Percentiles rank a stretch among this genome's conserved stretches.
Evolutionary conservation across 306 rosid species (phyloP).

Genomic region (Cucumis hystrix): DNA sequence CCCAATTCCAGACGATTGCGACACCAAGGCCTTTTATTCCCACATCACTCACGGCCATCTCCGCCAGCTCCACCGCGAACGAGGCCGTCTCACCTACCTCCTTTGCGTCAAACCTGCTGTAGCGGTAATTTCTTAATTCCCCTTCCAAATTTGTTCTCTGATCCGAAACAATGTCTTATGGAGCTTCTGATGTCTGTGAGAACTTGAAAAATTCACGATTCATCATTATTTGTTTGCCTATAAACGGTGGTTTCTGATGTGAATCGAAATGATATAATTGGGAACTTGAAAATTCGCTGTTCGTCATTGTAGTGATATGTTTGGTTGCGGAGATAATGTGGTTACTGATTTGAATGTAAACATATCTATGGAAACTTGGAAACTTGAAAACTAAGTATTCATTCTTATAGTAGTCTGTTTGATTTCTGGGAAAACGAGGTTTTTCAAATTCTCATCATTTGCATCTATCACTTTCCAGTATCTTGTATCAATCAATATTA

Average conservation of each 20-base stretch:
- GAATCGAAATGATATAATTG: not conserved
- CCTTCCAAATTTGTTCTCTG: not conserved
- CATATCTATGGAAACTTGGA: not conserved
- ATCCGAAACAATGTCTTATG: not conserved
- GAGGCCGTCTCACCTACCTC: conserved; percentile 29
- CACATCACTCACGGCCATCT: conserved; percentile 14
- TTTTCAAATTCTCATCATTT: not conserved
- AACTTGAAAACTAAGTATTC: not conserved
- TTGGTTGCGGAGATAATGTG: not conserved
- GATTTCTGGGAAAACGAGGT: not conserved
- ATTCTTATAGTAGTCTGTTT: not conserved
- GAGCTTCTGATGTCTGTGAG: not conserved
- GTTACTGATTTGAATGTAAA: not conserved
- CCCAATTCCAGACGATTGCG: conserved; percentile 14
- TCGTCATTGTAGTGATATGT: not conserved
- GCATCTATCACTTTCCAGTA: not conserved
- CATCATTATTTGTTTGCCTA: not conserved
- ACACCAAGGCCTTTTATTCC: conserved; percentile 16
- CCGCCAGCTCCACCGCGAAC: conserved; percentile 9
- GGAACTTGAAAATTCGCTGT: not conserved
- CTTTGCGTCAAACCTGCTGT: conserved; percentile 22
- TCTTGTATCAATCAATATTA: not conserved
- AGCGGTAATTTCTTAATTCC: conserved; percentile 7
- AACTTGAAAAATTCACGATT: not conserved
- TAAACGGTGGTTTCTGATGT: not conserved